phyloP scores from a whole-genome alignment of 768 basidiomycete genomes.

The Boletus eberwhitei region DNA sequence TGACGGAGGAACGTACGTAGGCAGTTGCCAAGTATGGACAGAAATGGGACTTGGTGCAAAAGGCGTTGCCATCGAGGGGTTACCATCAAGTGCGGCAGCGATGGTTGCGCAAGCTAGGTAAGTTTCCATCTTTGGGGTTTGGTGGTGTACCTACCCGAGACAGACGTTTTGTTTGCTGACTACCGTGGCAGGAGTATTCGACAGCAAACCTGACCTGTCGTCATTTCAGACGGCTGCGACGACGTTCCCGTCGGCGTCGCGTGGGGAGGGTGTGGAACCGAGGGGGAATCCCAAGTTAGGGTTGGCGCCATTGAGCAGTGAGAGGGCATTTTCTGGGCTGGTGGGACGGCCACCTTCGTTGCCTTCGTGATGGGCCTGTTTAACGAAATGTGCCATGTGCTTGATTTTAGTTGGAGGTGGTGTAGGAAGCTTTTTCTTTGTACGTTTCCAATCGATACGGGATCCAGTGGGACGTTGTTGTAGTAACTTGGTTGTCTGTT shows the following conservation, averaged over 20 bases:
- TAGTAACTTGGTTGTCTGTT: not conserved
- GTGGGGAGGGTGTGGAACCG: slow-evolving; percentile 19
- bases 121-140: not conserved
- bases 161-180: not conserved
- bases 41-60: slow-evolving; percentile 41
- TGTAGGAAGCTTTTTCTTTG: slow-evolving; percentile 6
- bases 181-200: slow-evolving; percentile 29
- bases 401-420: slow-evolving; percentile 10
- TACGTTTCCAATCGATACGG: not conserved
- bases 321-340: slow-evolving; percentile 29
- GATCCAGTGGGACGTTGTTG: not conserved
- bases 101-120: slow-evolving; percentile 41
- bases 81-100: slow-evolving; percentile 43
- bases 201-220: slow-evolving; percentile 34
- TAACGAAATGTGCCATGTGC: not conserved
- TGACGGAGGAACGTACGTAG: slow-evolving; percentile 14
- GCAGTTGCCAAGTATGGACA: slow-evolving; percentile 40
- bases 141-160: not conserved
- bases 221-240: slow-evolving; percentile 30
- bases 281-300: slow-evolving; percentile 37
- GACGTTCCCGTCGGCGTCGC: slow-evolving; percentile 13
- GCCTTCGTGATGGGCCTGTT: slow-evolving; percentile 13
- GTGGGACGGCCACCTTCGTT: slow-evolving; percentile 18
- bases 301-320: slow-evolving; percentile 37
- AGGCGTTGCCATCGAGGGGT: slow-evolving; percentile 37